Conservation (phyloP, 305 asterid species). For the Fraxinus paxiana region DNA sequence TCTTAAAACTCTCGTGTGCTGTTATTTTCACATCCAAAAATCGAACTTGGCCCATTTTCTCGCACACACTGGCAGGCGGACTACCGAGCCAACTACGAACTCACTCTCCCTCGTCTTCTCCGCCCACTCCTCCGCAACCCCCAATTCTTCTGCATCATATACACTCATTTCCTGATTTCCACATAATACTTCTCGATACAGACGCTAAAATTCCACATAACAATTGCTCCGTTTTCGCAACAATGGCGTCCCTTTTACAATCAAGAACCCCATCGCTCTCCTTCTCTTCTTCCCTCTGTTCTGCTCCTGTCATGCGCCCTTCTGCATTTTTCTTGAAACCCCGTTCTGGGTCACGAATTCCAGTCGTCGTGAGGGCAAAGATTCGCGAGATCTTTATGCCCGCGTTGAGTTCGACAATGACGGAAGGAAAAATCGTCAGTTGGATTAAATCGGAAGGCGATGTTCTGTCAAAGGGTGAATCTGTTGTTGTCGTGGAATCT, state of each 20-base stretch:
- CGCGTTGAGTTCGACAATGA: constrained; percentile 93
- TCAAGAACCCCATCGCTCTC: constrained; percentile 39
- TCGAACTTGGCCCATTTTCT: neutral
- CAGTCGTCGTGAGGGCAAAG: constrained; percentile 33
- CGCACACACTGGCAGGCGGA: constrained; percentile 26
- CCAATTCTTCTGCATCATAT: neutral
- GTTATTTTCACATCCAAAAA: neutral
- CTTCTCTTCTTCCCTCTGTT: constrained; percentile 42
- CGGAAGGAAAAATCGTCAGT: constrained; percentile 89
- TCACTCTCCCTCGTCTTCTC: constrained; percentile 59
- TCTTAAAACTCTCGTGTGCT: too few relatives aligned
- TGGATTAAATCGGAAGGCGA: constrained; percentile 95
- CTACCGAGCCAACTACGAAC: constrained; percentile 30
- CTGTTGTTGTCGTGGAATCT: constrained; percentile 91
- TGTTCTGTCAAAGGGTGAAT: constrained; percentile 68
- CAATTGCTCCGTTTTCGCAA: neutral
- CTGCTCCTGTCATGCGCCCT: constrained; percentile 32
- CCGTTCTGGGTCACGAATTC: constrained; percentile 32
- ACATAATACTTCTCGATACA: neutral
- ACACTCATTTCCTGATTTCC: neutral
- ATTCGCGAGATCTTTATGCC: constrained; percentile 90
- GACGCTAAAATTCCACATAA: neutral
- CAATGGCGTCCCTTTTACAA: constrained; percentile 43
- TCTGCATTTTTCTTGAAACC: constrained; percentile 33
- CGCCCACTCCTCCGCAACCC: constrained; percentile 21